Evolutionary conservation across 148 eudicot genomes (phyloP), one percentile per base, ranked within the genome.

Genomic region (Fagopyrum tataricum): DNA sequence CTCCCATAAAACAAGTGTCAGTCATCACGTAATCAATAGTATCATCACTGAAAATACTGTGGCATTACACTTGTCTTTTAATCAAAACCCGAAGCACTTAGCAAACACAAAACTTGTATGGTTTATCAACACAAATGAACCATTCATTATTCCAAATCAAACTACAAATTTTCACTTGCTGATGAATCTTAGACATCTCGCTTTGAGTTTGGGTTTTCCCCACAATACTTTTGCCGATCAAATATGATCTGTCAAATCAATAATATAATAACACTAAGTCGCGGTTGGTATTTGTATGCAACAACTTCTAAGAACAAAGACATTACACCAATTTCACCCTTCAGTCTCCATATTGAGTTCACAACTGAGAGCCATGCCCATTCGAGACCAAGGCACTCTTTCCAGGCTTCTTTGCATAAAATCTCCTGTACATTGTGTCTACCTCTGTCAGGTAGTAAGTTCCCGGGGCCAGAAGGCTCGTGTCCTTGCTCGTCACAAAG

Each of bases 391-490:
- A 14, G 20, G 31, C 17, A n/a, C 72, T 68, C 49, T 73, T 69
- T 0, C 71, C 68, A 0, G 84, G 79, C 82, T 86, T 88, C 85
- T 81, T 88, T 39, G 87, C 76, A 43, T 90, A 90, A 83, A 88
- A 90, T 79, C 92, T 78, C 58, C 89, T 78, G 81, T 90, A 88
- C 85, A 67, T 81, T 51, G 94, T 85, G 76, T 91, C 97, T 21
- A 91, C 94, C 80, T 89, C 90, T 0, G 92, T 91, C 58, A 91
- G 83, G 82, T 89, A 91, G 78, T 87, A 91, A 21, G 94, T 87
- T 37, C 94, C 94, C 1, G 88, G 91, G 67, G 84, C 61, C 43
- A 89, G 81, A 79, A 87, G 90, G 79, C 78, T 85, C 7, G 79
- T 80, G 76, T 90, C 98, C 78, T 93, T 89, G 86, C 79, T 89